Conservation (phyloP, 2,329 filamentous ascomycete species). For the Pseudogymnoascus sp. region DNA sequence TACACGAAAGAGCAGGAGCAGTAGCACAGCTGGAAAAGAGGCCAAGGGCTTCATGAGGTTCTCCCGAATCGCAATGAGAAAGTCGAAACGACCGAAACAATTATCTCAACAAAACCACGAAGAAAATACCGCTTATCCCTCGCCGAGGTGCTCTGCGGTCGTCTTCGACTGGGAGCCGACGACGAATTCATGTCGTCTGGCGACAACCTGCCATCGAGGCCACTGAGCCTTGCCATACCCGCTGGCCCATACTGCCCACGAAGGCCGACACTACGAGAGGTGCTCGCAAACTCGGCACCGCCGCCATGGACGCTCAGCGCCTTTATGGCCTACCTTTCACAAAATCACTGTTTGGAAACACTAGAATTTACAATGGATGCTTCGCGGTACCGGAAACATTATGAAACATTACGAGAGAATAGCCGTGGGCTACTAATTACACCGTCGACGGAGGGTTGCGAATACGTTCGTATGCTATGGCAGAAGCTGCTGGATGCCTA, state of each 20-base stretch:
- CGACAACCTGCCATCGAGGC: conserved; percentile 37
- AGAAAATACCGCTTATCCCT: conserved; percentile 20
- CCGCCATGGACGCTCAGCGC: conserved; percentile 86
- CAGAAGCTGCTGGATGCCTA: conserved; percentile 83
- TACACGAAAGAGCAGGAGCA: background rate
- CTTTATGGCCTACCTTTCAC: conserved; percentile 94
- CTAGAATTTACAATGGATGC: conserved; percentile 95
- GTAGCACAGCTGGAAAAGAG: background rate
- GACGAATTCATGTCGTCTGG: conserved; percentile 43
- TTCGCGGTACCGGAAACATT: conserved; percentile 63
- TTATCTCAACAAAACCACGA: conserved; percentile 24
- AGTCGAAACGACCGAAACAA: conserved; percentile 28
- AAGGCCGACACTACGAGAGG: conserved; percentile 74
- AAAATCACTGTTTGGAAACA: conserved; percentile 95
- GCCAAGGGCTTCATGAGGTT: conserved; percentile 25
- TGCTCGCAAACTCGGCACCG: conserved; percentile 77
- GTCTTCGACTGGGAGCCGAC: conserved; percentile 38
- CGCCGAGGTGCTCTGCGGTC: conserved; percentile 28
- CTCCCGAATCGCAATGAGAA: conserved; percentile 31
- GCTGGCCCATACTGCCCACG: conserved; percentile 46
- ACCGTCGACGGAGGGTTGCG: conserved; percentile 27
- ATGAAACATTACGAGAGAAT: conserved; percentile 36
- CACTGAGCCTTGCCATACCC: conserved; percentile 40
- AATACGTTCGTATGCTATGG: conserved; percentile 75
- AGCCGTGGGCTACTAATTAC: conserved; percentile 35